Evolutionary conservation across 202 grass and related monocot species (phyloP).

Genomic region (Dendrocalamus latiflorus): DNA sequence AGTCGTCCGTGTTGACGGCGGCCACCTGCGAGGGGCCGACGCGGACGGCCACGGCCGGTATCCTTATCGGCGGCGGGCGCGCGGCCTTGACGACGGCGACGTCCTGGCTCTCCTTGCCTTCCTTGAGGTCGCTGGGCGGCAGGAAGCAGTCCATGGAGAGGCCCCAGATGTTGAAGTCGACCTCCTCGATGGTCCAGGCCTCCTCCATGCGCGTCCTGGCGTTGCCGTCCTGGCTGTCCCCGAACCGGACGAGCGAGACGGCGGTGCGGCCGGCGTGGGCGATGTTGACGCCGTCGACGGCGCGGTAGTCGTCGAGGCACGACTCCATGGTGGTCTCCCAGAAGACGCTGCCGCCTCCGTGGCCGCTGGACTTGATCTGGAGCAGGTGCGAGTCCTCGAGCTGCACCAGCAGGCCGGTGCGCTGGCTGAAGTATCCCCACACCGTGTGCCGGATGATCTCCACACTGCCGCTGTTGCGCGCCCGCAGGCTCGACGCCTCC

Average conservation of each 20-base stretch:
- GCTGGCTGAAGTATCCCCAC: too few relatives aligned
- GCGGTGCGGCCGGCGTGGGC: constrained; percentile 73
- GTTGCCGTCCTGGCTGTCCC: constrained; percentile 67
- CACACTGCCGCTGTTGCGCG: too few relatives aligned
- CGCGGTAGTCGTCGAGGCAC: constrained; percentile 65
- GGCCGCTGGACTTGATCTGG: too few relatives aligned
- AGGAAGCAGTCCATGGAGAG: constrained; percentile 91
- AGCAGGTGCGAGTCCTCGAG: too few relatives aligned
- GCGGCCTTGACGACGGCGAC: constrained; percentile 25
- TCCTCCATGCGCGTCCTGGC: constrained; percentile 91
- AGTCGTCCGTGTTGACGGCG: constrained; percentile 60
- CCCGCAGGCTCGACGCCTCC: constrained; percentile 72
- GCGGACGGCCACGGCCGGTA: constrained; percentile 42
- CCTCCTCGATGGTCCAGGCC: constrained; percentile 85
- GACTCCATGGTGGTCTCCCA: constrained; percentile 99
- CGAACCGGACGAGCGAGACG: constrained; percentile 81
- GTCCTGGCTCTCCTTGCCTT: constrained; percentile 43
- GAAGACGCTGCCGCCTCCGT: too few relatives aligned
- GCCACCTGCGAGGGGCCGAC: constrained; percentile 87
- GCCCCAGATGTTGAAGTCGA: constrained; percentile 95
- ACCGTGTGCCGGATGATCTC: too few relatives aligned
- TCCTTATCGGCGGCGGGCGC: constrained; percentile 40
- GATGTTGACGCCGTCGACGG: constrained; percentile 92
- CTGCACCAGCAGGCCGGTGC: too few relatives aligned
- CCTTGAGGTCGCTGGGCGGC: constrained; percentile 83